These are phyloP conservation scores for Candida incommunis DNA, from an alignment of 805 yeast genomes.

Conservation along the genomic window DNA sequence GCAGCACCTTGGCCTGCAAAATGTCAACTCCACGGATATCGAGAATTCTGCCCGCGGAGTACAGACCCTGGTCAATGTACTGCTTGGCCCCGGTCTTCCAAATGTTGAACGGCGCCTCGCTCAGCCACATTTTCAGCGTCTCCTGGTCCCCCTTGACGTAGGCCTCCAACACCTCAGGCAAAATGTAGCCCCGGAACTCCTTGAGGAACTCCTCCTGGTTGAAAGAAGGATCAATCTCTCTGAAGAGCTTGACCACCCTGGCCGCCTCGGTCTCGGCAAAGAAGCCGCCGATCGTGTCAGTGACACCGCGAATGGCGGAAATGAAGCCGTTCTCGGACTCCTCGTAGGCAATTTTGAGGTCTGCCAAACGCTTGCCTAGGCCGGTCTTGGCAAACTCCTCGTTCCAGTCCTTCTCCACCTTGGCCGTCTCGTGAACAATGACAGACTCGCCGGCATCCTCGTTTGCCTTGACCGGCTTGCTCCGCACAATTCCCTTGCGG, in stretches of 20 bases:
- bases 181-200: constrained; percentile 78
- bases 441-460: constrained; percentile 59
- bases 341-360: constrained; percentile 51
- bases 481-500: constrained; percentile 40
- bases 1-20: constrained; percentile 71
- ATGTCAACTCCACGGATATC: constrained; percentile 94
- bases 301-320: constrained; percentile 61
- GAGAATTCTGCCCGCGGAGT: constrained; percentile 79
- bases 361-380: constrained; percentile 49
- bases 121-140: constrained; percentile 77
- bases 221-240: constrained; percentile 81
- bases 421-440: constrained; percentile 68
- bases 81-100: constrained; percentile 90
- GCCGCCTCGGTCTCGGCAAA: constrained; percentile 96
- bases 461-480: constrained; percentile 55
- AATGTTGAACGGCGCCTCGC: constrained; percentile 93
- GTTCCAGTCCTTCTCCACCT: constrained; percentile 52
- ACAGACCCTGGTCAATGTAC: constrained; percentile 77
- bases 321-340: constrained; percentile 90
- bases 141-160: constrained; percentile 82
- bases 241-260: constrained; percentile 74
- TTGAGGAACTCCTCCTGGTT: constrained; percentile 62
- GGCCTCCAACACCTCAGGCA: constrained; percentile 93
- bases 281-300: constrained; percentile 71
- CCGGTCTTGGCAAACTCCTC: constrained; percentile 53